These are phyloP conservation scores for Clitoria ternatea DNA, from an alignment of 306 rosid genomes.

Conservation along the genomic window DNA sequence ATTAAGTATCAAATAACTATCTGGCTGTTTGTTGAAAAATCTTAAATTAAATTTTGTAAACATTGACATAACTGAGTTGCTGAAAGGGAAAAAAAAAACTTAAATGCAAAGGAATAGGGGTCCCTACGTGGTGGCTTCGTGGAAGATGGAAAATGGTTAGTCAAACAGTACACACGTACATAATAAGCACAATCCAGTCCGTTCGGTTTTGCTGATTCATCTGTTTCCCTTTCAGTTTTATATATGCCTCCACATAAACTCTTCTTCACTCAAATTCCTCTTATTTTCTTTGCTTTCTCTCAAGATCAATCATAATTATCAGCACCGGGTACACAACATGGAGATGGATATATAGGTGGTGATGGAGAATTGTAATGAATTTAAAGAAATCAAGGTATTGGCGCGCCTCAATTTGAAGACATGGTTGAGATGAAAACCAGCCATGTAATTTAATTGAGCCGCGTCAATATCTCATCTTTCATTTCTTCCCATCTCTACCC, in stretches of 20 bases:
- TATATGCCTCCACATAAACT: background rate
- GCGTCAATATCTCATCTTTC: conserved; percentile 84
- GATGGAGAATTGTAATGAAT: conserved; percentile 34
- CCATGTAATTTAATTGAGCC: conserved; percentile 77
- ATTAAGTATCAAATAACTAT: background rate
- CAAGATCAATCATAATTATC: background rate
- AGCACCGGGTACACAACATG: background rate
- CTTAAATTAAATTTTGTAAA: background rate
- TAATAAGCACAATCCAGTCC: conserved; percentile 15
- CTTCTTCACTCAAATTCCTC: background rate
- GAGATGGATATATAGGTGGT: background rate
- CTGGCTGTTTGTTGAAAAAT: background rate
- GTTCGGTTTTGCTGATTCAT: background rate
- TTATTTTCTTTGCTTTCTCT: background rate
- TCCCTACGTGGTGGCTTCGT: conserved; percentile 30
- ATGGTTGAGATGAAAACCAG: conserved; percentile 36
- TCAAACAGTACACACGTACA: conserved; percentile 40
- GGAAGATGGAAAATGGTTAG: conserved; percentile 27
- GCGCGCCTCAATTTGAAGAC: conserved; percentile 71
- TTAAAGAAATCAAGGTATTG: conserved; percentile 52
- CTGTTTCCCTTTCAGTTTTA: conserved; percentile 15
- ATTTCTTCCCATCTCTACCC: conserved; percentile 32
- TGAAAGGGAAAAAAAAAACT: background rate
- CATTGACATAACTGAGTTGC: background rate
- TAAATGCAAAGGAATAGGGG: conserved; percentile 29